Base-by-base conservation (phyloP, 2,329 filamentous ascomycete genomes). In the Verticillium nubilum region DNA sequence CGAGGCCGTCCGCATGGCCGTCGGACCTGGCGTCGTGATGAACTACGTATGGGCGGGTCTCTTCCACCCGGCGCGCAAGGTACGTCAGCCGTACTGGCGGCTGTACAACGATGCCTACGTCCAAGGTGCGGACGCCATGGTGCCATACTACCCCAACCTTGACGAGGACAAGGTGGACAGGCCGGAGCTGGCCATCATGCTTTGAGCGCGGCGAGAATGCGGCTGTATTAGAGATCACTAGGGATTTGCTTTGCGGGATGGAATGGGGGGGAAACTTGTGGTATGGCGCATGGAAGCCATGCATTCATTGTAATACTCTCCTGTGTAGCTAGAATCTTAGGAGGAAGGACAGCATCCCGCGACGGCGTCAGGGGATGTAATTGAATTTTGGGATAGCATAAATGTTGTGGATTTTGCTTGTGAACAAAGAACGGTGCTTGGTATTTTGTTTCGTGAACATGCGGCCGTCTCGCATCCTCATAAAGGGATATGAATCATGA, bases 41-140 rank as follows among this genome's bases (percentile, higher is more conserved):
- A 99, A 99, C 78, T 99, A 99, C 73, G 89, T 98, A 61, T 98
- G 93, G 93, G 94, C 95, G 0, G 95, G 95, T 19, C 80, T 99
- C 19, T 99, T 99, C 82, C 96, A 99, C 72, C 94, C 95, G 0
- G 95, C 95, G 3, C 85, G 95, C 63, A 98, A 98, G 78, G 95
- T 99, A 58, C 85, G 95, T 62, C 88, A 86, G 64, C 95, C 96
- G 23, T 99, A 98, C 78, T 99, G 95, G 94, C 83, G 95, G 60
- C 79, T 99, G 52, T 97, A 97, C 78, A 99, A 99, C 69, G 92
- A 97, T 73, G 92, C 93, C 3, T 99, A 99, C 71, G 94, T 98
- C 54, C 91, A 96, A 71, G 87, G 85, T 31, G 94, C 94, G 19
- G 95, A 99, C 74, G 86, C 92, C 28, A 96, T 99, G 87, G 90